Base-by-base conservation (phyloP, 176 grass and related monocot species). In the Thinopyrum elongatum region DNA sequence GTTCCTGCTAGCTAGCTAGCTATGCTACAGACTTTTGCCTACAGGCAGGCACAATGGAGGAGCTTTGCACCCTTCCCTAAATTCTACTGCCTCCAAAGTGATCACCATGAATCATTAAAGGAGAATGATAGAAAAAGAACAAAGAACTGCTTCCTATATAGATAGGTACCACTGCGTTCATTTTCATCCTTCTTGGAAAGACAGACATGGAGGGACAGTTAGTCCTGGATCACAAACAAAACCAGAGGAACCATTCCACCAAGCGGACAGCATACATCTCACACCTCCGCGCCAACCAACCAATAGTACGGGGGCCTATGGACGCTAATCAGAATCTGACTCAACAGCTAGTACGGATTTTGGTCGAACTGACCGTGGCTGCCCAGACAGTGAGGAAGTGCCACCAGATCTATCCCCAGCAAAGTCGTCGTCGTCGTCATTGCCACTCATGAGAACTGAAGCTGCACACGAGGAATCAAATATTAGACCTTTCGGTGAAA, bases 251-350 rank as follows among this genome's bases (percentile, higher is more conserved):
- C 47, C 57, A n/a, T 44, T 47, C 46, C 33, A 38, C 14, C 10
- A 35, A 61, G 71, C 39, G 23, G 22, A 85, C 11, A 21, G 58
- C 25, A 26, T 70, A 26, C 6, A 36, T 34, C 29, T 22, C 26
- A 69, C 14, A 16, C 65, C 44, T 76, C 42, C 25, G 8, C 10
- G 27, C 9, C 11, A 51, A 34, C 28, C 14, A 72, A 76, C 75
- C 17, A 76, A 23, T 2, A 74, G 28, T 35, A 29, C 28, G 15
- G 72, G 72, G 25, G 25, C 41, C 25, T 51, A 28, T 14, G 12
- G 61, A 70, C 31, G 62, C 87, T 85, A 91, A 86, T 93, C 94
- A 84, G 87, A 92, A 77, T 93, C 94, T 21, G 85, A 92, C 25
- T 90, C 90, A 6, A 95, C 81, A 3, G 66, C 77, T 22, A 21